These are phyloP conservation scores for Cinchona pubescens DNA, from an alignment of 257 asterid genomes.

Conservation along the genomic window DNA sequence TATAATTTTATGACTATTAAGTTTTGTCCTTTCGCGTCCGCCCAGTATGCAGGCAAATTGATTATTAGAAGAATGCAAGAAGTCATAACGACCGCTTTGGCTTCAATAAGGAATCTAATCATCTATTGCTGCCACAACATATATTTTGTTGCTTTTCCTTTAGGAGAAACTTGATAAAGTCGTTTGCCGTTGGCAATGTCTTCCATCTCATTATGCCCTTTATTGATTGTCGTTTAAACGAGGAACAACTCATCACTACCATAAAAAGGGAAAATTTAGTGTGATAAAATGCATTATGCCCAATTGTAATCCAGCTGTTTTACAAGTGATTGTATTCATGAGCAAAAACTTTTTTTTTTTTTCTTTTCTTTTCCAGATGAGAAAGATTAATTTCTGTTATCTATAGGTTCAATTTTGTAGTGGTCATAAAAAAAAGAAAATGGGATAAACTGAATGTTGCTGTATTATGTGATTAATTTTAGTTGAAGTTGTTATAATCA, in stretches of 20 bases:
- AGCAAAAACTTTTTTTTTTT: too few species aligned
- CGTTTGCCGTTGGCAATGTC: background rate
- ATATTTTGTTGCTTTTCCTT: background rate
- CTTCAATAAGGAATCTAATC: background rate
- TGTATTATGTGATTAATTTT: background rate
- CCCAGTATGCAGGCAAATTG: too few species aligned
- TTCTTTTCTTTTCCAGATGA: too few species aligned
- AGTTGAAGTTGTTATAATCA: background rate
- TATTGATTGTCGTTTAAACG: background rate
- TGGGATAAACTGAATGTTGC: background rate
- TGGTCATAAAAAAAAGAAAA: background rate
- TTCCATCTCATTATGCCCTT: background rate
- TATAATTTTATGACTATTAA: too few species aligned
- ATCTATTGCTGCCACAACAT: background rate
- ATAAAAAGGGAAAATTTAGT: too few species aligned
- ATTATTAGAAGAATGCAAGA: too few species aligned
- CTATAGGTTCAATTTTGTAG: too few species aligned
- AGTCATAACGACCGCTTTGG: background rate
- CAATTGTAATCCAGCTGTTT: too few species aligned
- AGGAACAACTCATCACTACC: background rate
- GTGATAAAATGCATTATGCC: too few species aligned
- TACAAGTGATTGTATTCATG: too few species aligned
- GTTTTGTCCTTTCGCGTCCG: too few species aligned
- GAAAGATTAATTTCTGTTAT: too few species aligned
- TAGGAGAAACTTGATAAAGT: background rate